These are phyloP conservation scores for Rubroboletus satanas DNA, from an alignment of 768 basidiomycete genomes.

Conservation along the genomic window DNA sequence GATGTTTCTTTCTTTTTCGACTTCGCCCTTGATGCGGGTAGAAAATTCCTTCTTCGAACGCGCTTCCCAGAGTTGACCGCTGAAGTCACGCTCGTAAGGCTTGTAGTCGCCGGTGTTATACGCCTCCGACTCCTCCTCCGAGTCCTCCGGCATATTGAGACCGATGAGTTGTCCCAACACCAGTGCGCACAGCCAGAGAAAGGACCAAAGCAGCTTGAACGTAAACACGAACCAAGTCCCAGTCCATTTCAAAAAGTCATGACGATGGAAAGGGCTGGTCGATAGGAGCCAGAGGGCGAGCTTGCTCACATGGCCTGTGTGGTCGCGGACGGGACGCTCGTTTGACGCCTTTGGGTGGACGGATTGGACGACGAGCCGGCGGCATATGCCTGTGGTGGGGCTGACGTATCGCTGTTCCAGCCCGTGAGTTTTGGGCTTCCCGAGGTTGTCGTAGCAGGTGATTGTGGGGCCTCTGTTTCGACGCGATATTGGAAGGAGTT, in stretches of 20 bases:
- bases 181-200: background rate
- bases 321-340: slow-evolving; percentile 5
- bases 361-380: slow-evolving; percentile 14
- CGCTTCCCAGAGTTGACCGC: slow-evolving; percentile 20
- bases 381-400: slow-evolving; percentile 13
- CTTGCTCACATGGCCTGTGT: background rate
- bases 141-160: background rate
- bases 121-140: background rate
- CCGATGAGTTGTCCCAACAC: background rate
- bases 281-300: slow-evolving; percentile 14
- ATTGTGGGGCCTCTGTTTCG: background rate
- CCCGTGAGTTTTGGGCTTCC: slow-evolving; percentile 1
- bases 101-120: slow-evolving; percentile 6
- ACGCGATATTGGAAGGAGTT: background rate
- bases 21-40: background rate
- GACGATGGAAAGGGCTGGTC: background rate
- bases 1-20: background rate
- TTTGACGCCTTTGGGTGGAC: background rate
- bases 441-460: slow-evolving; percentile 8
- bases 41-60: slow-evolving; percentile 19
- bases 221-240: slow-evolving; percentile 5
- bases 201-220: slow-evolving; percentile 9
- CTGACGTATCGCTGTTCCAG: slow-evolving; percentile 16
- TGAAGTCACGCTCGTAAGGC: slow-evolving; percentile 1
- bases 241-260: slow-evolving; percentile 6